These are phyloP conservation scores for Pythium apleroticum DNA, from an alignment of 352 stramenopile genomes.

Conservation along the genomic window DNA sequence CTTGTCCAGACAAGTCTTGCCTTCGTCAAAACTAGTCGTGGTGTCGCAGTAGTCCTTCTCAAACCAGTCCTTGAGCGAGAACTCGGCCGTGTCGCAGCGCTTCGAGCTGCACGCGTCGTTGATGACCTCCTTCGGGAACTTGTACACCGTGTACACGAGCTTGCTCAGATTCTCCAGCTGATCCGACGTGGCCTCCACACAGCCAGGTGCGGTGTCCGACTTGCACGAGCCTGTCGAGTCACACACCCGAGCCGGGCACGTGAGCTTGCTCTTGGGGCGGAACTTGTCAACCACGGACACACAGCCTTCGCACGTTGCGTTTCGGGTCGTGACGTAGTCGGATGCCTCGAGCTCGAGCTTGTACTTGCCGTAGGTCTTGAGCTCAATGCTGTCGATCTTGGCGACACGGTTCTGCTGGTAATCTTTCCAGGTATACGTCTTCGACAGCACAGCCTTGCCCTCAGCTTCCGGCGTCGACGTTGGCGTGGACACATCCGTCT, in stretches of 20 bases:
- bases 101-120: constrained; percentile 55
- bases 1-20: constrained; percentile 37
- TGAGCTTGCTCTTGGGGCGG: constrained; percentile 38
- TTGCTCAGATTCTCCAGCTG: constrained; percentile 34
- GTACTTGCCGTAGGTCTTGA: constrained; percentile 56
- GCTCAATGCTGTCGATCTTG: constrained; percentile 44
- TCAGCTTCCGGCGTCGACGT: neutral
- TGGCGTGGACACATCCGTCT: neutral
- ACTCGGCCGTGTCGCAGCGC: constrained; percentile 48
- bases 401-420: constrained; percentile 43
- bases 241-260: constrained; percentile 43
- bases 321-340: constrained; percentile 39
- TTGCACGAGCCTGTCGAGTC: constrained; percentile 25
- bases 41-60: constrained; percentile 23
- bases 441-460: neutral
- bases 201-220: constrained; percentile 13
- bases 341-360: constrained; percentile 44
- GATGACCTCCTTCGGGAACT: constrained; percentile 37
- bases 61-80: constrained; percentile 47
- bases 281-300: constrained; percentile 54
- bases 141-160: constrained; percentile 35
- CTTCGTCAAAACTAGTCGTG: constrained; percentile 14
- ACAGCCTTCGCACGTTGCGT: constrained; percentile 46
- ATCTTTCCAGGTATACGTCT: constrained; percentile 44
- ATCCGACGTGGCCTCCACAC: constrained; percentile 27